phyloP scores from a whole-genome alignment of 139 green algal genomes.

The Chlorella sp. region DNA sequence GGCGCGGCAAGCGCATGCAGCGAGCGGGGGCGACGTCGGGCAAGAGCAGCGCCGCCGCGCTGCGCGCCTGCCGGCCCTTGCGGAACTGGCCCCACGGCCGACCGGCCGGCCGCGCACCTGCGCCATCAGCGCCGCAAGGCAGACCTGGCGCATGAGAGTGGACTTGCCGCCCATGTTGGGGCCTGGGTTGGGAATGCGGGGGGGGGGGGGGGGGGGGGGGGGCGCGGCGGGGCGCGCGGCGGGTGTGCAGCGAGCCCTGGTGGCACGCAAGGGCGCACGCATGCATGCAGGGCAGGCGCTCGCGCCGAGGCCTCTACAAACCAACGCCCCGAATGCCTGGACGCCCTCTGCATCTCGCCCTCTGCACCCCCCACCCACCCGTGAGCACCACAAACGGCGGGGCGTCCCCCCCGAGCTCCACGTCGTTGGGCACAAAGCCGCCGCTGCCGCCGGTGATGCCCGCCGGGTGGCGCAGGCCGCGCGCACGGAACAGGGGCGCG shows the following conservation, averaged over 20 bases:
- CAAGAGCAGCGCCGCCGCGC: too few relatives aligned
- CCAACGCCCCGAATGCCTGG: not conserved
- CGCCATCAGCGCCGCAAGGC: conserved; percentile 85
- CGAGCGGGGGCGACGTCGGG: too few relatives aligned
- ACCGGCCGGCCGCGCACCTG: conserved; percentile 55
- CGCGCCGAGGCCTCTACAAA: not conserved
- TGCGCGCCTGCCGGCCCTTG: too few relatives aligned
- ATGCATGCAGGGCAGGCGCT: not conserved
- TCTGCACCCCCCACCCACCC: conserved; percentile 4
- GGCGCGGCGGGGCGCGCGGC: not conserved
- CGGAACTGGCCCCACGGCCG: too few relatives aligned
- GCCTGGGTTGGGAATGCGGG: conserved; percentile 44
- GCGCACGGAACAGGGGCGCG: conserved; percentile 55
- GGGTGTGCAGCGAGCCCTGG: not conserved
- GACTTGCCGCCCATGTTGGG: conserved; percentile 99
- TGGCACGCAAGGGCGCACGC: not conserved
- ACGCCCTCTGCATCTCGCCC: not conserved
- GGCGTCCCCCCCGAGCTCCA: conserved; percentile 69
- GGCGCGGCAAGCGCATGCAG: too few relatives aligned
- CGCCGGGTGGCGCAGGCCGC: conserved; percentile 77
- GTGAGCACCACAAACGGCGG: conserved; percentile 79
- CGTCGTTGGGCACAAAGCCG: conserved; percentile 96
- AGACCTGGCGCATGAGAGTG: conserved; percentile 92
- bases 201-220: not conserved
- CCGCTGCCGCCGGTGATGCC: conserved; percentile 35